A percentile compares a stretch with the other conserved stretches of the same genome.
Evolutionary conservation across 352 stramenopile species (phyloP).

Genomic region (Phytophthora kernoviae): DNA sequence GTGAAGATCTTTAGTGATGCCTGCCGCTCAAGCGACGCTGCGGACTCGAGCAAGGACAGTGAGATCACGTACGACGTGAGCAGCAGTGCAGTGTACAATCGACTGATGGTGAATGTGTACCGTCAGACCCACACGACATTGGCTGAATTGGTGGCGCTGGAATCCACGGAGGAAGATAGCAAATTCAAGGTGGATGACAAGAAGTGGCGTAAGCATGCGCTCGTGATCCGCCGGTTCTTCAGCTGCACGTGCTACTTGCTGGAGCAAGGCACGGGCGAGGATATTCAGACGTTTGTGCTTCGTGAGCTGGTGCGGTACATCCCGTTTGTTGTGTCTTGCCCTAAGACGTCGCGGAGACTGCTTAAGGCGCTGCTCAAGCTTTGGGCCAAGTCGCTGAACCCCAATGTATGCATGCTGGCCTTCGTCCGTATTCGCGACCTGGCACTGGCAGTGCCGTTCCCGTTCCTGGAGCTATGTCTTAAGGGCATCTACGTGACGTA

Average conservation of each 20-base stretch:
- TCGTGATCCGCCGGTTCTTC: conserved; percentile 93
- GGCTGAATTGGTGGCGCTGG: conserved; percentile 71
- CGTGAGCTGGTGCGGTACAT: conserved; percentile 82
- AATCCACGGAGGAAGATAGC: conserved; percentile 37
- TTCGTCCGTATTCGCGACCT: conserved; percentile 97
- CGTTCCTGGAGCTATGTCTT: conserved; percentile 96
- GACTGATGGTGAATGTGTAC: conserved; percentile 94
- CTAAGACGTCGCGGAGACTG: conserved; percentile 67
- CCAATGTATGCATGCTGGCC: conserved; percentile 88
- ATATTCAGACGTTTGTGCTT: conserved; percentile 86
- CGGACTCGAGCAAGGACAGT: conserved; percentile 63
- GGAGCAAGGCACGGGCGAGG: conserved; percentile 78
- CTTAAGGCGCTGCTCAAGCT: conserved; percentile 88
- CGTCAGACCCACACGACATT: conserved; percentile 90
- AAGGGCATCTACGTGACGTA: conserved; percentile 97
- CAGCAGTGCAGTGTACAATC: conserved; percentile 94
- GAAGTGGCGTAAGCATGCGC: conserved; percentile 80
- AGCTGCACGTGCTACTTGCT: conserved; percentile 93
- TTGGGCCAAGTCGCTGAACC: conserved; percentile 85
- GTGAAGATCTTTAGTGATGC: conserved; percentile 95
- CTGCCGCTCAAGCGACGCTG: conserved; percentile 92
- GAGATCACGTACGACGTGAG: conserved; percentile 93
- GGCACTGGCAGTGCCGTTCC: conserved; percentile 94
- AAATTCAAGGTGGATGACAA: conserved; percentile 68
- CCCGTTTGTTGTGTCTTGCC: conserved; percentile 66